These are phyloP conservation scores for Cordyceps cicadae DNA, from an alignment of 2,329 filamentous ascomycete genomes.

Conservation along the genomic window DNA sequence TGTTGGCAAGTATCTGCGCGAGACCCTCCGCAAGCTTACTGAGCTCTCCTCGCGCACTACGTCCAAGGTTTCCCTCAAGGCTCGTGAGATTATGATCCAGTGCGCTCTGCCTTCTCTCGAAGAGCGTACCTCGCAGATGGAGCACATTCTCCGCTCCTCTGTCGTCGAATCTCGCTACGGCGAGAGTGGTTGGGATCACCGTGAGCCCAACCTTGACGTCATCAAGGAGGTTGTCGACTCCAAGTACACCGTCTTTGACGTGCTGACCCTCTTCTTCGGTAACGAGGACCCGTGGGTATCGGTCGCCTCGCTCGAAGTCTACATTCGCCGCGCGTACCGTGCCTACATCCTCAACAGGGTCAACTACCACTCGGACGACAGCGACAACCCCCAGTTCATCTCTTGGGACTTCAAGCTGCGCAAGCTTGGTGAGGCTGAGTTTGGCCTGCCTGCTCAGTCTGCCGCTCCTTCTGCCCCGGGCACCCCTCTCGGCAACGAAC, in stretches of 20 bases:
- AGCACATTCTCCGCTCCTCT: constrained; percentile 92
- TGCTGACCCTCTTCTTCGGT: constrained; percentile 88
- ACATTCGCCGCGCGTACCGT: constrained; percentile 92
- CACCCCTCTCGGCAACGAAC: constrained; percentile 49
- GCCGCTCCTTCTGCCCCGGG: constrained; percentile 78
- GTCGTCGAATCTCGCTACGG: constrained; percentile 96
- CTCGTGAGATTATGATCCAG: constrained; percentile 93
- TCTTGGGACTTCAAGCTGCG: constrained; percentile 95
- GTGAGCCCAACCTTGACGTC: constrained; percentile 80
- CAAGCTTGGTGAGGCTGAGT: constrained; percentile 88
- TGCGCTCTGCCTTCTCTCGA: constrained; percentile 93
- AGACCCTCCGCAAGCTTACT: constrained; percentile 73
- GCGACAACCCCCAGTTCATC: constrained; percentile 59
- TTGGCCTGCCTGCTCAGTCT: constrained; percentile 71
- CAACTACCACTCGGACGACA: constrained; percentile 78
- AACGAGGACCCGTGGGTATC: constrained; percentile 93
- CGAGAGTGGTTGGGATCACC: constrained; percentile 93
- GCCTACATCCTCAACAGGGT: constrained; percentile 87
- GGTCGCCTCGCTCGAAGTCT: constrained; percentile 88
- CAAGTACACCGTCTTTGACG: constrained; percentile 97
- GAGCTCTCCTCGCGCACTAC: constrained; percentile 74
- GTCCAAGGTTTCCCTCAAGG: constrained; percentile 94
- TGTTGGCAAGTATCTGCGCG: constrained; percentile 78
- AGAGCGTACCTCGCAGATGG: constrained; percentile 93
- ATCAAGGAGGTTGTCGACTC: constrained; percentile 98